Conservation (phyloP, 345 rosid genomes). For the Leavenworthia alabamica region DNA sequence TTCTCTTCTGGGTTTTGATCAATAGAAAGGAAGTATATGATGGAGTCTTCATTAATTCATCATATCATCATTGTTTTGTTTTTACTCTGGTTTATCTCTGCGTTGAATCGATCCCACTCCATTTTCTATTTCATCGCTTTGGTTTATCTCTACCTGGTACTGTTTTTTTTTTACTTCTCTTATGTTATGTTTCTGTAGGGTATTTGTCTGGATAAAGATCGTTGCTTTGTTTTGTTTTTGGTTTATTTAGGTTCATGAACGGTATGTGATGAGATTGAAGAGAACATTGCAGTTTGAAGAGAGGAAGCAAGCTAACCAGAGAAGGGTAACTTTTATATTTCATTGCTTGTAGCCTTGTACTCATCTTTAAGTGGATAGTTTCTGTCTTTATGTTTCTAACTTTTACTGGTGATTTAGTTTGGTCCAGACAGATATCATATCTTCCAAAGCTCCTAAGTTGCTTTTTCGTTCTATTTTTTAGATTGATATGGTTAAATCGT, state of each 20-base stretch:
- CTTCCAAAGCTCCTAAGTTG: neutral
- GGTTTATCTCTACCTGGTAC: constrained; percentile 75
- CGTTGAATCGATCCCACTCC: constrained; percentile 45
- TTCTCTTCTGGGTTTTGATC: constrained; percentile 14
- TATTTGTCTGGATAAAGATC: neutral
- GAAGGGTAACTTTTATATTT: constrained; percentile 45
- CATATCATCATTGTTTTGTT: constrained; percentile 66
- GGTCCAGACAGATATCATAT: neutral
- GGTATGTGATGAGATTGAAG: constrained; percentile 53
- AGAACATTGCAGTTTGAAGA: constrained; percentile 65
- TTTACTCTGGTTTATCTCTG: constrained; percentile 62
- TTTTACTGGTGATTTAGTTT: neutral
- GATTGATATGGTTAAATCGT: neutral
- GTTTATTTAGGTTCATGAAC: constrained; percentile 62
- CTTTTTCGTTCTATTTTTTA: neutral
- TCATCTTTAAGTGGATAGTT: constrained; percentile 8
- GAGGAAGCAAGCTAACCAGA: constrained; percentile 59
- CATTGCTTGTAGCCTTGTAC: neutral
- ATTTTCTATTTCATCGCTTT: constrained; percentile 51
- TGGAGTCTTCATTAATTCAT: constrained; percentile 57
- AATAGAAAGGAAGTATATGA: neutral
- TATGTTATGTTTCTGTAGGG: neutral
- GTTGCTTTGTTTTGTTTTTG: neutral
- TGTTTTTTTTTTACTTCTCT: neutral
- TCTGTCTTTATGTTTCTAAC: neutral